Base-by-base conservation (phyloP, 75 land plant genomes). In the Pinus tabuliformis region DNA sequence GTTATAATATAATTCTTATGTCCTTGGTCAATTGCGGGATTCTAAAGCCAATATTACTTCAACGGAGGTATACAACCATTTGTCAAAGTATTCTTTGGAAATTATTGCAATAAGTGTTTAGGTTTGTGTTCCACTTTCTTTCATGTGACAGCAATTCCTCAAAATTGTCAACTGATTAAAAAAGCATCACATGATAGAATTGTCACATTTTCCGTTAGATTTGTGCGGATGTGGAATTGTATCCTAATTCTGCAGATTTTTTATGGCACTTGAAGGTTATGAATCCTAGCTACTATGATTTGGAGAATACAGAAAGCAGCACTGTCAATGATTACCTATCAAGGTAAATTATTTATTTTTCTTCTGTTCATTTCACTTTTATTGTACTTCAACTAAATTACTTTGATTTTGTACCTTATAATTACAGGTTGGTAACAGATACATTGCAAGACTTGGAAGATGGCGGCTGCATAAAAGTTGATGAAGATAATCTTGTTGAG, bases 381-480 rank as follows among this genome's bases (percentile, higher is more conserved):
- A 17, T 73, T 18, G n/a, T 59, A 26, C 49, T 58, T 74, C 49
- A 24, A 45, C 57, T 28, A 18, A 52, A 45, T 54, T 36, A 45
- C 22, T 37, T 56, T 21, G 11, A 7, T 62, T 60, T 62, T 37
- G 24, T 58, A 30, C 57, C n/a, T 72, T 42, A 59, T 39, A 62
- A 79, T 49, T 8, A 68, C 88, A 97, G 99, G 57, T 82, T 97
- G 63, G 93, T 92, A 72, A 87, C 80, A 60, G 79, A 70, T 59
- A 92, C 98, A 61, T 81, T 97, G 72, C 91, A 95, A 75, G 95
- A 91, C 78, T 77, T 95, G 62, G 99, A 97, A 78, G 95, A 94
- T 78, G 92, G 93, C 77, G 99, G 99, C 22, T 95, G 99, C 84
- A 81, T 97, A 64, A 89, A 88, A 73, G 85, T 95, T 54, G 77